Evolutionary conservation across 2,329 filamentous ascomycete species (phyloP).

Genomic region (Aspergillus japonicus): DNA sequence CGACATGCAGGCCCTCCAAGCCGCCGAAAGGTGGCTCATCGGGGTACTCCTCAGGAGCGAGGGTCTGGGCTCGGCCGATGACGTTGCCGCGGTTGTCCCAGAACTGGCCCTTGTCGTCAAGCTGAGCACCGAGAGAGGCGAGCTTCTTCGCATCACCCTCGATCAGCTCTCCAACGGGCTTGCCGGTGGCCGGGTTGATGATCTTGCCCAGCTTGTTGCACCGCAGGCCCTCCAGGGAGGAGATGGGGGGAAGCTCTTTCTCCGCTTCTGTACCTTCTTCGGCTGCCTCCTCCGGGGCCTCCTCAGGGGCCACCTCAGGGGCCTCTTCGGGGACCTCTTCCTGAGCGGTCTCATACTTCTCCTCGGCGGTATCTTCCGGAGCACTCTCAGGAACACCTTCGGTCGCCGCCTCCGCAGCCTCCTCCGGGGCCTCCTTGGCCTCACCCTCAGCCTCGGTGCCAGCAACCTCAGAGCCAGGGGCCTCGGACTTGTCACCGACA

Average conservation of each 20-base stretch:
- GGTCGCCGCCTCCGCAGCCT: slow-evolving; percentile 44
- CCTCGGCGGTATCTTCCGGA: slow-evolving; percentile 16
- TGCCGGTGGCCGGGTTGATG: slow-evolving; percentile 43
- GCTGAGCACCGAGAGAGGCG: slow-evolving; percentile 36
- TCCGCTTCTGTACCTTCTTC: slow-evolving; percentile 29
- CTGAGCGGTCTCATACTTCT: slow-evolving; percentile 11
- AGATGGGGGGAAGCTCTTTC: slow-evolving; percentile 34
- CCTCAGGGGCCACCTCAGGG: slow-evolving; percentile 7
- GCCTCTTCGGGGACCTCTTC: slow-evolving; percentile 48
- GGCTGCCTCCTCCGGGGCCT: slow-evolving; percentile 9
- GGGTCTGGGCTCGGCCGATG: slow-evolving; percentile 57
- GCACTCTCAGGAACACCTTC: slow-evolving; percentile 9
- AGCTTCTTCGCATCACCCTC: slow-evolving; percentile 66
- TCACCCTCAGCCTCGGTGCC: neutral
- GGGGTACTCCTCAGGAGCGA: slow-evolving; percentile 40
- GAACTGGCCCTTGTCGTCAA: slow-evolving; percentile 63
- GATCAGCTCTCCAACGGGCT: slow-evolving; percentile 56
- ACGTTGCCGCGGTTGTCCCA: slow-evolving; percentile 64
- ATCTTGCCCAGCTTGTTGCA: slow-evolving; percentile 48
- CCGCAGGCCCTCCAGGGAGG: slow-evolving; percentile 40
- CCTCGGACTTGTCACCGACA: slow-evolving; percentile 28
- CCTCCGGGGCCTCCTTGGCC: slow-evolving; percentile 30
- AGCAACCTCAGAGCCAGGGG: neutral
- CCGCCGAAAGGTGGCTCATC: slow-evolving; percentile 46
- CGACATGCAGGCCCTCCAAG: slow-evolving; percentile 48